A percentile compares a stretch with the other conserved stretches of the same genome.
These are phyloP conservation scores for Suillus decipiens DNA, from an alignment of 768 basidiomycete species.

Conservation along the genomic window DNA sequence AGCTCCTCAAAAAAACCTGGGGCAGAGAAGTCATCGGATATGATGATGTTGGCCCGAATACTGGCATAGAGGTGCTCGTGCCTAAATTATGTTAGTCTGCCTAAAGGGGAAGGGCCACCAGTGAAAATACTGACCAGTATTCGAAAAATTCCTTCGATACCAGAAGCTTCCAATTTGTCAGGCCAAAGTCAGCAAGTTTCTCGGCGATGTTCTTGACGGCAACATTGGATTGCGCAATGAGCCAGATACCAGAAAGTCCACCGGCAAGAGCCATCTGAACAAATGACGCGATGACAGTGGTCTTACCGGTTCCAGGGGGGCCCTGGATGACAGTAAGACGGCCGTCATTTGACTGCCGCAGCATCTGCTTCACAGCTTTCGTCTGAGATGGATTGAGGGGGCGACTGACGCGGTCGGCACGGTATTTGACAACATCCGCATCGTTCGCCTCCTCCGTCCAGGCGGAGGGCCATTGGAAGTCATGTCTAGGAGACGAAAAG, in stretches of 20 bases:
- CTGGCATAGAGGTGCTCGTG: conserved; percentile 75
- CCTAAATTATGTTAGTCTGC: conserved; percentile 43
- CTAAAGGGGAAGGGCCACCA: conserved; percentile 9
- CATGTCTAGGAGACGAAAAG: conserved; percentile 23
- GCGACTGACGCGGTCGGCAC: conserved; percentile 19
- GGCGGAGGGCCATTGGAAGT: conserved; percentile 41
- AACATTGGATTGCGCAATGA: conserved; percentile 83
- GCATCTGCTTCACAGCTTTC: conserved; percentile 39
- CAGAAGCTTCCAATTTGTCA: conserved; percentile 62
- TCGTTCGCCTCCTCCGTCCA: conserved; percentile 22
- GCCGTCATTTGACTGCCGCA: conserved; percentile 33
- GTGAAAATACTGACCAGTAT: conserved; percentile 53
- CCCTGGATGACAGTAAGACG: conserved; percentile 44
- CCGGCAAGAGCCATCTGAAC: conserved; percentile 47
- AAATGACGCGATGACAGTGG: conserved; percentile 69
- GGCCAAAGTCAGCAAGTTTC: conserved; percentile 59
- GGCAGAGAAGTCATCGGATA: conserved; percentile 38
- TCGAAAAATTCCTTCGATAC: conserved; percentile 71
- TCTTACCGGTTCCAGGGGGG: conserved; percentile 74
- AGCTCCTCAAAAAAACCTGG: conserved; percentile 31
- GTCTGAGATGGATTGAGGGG: conserved; percentile 43
- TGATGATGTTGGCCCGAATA: conserved; percentile 52
- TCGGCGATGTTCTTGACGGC: conserved; percentile 91
- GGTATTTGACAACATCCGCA: conserved; percentile 20
- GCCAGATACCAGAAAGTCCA: conserved; percentile 62